Conservation (phyloP, 257 asterid species). For the Solanum clarkiae region DNA sequence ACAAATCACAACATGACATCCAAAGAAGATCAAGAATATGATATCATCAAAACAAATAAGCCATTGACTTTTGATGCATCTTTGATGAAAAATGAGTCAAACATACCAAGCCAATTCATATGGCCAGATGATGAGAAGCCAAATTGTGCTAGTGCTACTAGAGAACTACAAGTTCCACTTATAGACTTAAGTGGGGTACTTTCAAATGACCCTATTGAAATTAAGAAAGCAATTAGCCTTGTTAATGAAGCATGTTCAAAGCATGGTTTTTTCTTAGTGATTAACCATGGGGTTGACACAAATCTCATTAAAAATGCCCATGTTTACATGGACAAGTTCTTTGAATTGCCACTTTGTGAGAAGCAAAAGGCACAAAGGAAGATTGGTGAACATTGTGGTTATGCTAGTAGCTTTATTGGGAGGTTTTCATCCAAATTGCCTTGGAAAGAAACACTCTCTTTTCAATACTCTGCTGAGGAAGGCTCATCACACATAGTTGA, state of each 20-base stretch:
- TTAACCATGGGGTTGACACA: background rate
- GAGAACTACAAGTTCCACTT: background rate
- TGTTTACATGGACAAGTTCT: background rate
- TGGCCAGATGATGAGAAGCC: constrained; percentile 7
- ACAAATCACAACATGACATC: background rate
- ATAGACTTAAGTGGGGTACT: background rate
- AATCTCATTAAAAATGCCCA: background rate
- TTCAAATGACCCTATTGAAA: background rate
- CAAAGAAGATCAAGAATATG: background rate
- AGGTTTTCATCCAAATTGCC: background rate
- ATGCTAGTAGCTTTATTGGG: background rate
- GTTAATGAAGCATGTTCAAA: background rate
- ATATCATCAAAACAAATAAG: background rate
- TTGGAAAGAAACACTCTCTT: constrained; percentile 5
- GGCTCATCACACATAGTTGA: background rate
- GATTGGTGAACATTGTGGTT: background rate
- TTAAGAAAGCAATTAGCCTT: background rate
- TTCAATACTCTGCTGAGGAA: background rate
- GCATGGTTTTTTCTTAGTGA: background rate
- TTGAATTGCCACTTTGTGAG: background rate
- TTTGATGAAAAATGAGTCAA: background rate
- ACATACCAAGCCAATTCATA: background rate
- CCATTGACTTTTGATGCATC: background rate
- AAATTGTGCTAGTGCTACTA: background rate
- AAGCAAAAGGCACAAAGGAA: background rate